Evolutionary conservation across 164 flowering plant genomes (phyloP).

Genomic region (Aristolochia californica): DNA sequence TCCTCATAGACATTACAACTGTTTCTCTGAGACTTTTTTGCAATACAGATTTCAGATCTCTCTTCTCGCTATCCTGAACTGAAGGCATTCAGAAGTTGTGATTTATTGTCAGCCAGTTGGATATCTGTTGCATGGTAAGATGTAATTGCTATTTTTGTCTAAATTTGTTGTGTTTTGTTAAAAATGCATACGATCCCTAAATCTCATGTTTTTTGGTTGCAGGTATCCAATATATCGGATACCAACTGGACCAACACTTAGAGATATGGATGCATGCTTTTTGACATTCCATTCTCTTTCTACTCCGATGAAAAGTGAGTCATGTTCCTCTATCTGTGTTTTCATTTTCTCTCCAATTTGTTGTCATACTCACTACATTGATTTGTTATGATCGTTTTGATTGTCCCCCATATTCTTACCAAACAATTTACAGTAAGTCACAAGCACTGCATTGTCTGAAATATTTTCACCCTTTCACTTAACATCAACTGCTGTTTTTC

Average conservation of each 20-base stretch:
- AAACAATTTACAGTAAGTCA: too few relatives aligned
- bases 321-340: not conserved
- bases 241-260: constrained; percentile 81
- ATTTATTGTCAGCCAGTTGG: constrained; percentile 69
- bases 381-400: too few relatives aligned
- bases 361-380: too few relatives aligned
- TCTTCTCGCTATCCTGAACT: constrained; percentile 49
- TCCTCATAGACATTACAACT: not conserved
- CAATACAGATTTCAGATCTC: constrained; percentile 51
- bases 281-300: constrained; percentile 72
- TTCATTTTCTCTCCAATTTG: not conserved
- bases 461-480: too few relatives aligned
- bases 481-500: too few relatives aligned
- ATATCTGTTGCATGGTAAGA: constrained; percentile 85
- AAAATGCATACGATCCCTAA: not conserved
- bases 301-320: constrained; percentile 48
- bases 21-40: constrained; percentile 1
- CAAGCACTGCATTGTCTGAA: too few relatives aligned
- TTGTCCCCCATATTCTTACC: too few relatives aligned
- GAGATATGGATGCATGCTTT: constrained; percentile 83
- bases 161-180: not conserved
- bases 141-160: not conserved
- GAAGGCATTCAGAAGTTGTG: constrained; percentile 73
- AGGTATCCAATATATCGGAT: constrained; percentile 97
- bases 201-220: constrained; percentile 9